Base-by-base conservation (phyloP, 805 yeast genomes). In the Metschnikowia noctiluminum region DNA sequence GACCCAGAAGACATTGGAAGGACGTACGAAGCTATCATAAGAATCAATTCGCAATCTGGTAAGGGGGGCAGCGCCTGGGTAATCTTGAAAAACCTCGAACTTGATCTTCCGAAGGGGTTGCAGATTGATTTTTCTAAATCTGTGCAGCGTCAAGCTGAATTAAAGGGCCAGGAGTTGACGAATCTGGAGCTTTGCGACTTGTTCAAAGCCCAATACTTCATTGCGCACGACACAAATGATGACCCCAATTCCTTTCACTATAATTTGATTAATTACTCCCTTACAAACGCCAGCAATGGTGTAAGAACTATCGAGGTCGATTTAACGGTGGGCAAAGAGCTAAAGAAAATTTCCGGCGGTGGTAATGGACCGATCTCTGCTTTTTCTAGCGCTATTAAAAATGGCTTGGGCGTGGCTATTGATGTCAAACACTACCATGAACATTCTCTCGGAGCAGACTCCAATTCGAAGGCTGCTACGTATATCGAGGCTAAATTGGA, bases 11-110 rank as follows among this genome's bases (percentile, higher is more conserved):
- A 88, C 64, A 84, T 87, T 59, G 95, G 95, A 44, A 80, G 94
- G 65, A 85, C 85, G n/a, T 88, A 88, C 70, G 96, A 88, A 68
- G 94, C 95, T n/a, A 87, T 88, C 48, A 87, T 87, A 58, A 81
- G 96, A 62, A 94, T 87, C 64, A 87, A 87, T 69, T 87, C 94
- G 11, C 95, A 87, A 69, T 80, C 88, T 27, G 96, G 96, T 53
- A 87, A 87, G 69, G 95, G 95, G 60, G 95, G 95, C 56, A 86
- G 92, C 10, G 88, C 95, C 6, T 87, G 95, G 94, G 84, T 88
- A 56, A 85, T 87, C 61, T 74, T 87, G 62, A 77, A 88, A 55
- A 78, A 80, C 56, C 76, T 88, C 65, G 92, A 85, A 60, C 78
- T 87, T 50, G 95, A 87, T 63, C 77, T 88, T 57, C 96, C 96